Evolutionary conservation across 2,329 filamentous ascomycete species (phyloP).

Genomic region (Drechslerella coelobrocha): DNA sequence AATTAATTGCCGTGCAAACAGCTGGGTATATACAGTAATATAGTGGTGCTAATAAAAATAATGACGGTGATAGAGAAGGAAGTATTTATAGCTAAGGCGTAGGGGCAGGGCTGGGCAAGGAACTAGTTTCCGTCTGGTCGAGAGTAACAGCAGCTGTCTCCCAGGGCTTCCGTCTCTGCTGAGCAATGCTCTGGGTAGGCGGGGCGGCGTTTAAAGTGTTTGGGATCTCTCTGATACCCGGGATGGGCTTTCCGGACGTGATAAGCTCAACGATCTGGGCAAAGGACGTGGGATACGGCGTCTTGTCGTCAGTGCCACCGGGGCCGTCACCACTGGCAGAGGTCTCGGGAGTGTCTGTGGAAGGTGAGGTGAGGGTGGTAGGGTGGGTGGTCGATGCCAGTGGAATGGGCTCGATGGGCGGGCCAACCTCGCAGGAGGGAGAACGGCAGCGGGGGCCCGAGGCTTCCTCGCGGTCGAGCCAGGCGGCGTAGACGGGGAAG

Average conservation of each 20-base stretch:
- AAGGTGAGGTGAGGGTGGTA: slow-evolving; percentile 7
- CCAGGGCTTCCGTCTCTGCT: slow-evolving; percentile 76
- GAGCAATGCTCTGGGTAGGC: slow-evolving; percentile 65
- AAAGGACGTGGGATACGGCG: slow-evolving; percentile 81
- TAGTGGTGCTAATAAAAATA: background rate
- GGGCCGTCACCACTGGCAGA: background rate
- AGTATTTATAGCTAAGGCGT: slow-evolving; percentile 14
- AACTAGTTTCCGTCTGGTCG: background rate
- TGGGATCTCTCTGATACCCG: slow-evolving; percentile 86
- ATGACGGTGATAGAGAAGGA: background rate
- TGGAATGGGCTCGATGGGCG: slow-evolving; percentile 57
- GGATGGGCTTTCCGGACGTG: slow-evolving; percentile 79
- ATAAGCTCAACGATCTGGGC: slow-evolving; percentile 85
- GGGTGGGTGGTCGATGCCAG: slow-evolving; percentile 36
- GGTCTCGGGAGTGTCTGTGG: slow-evolving; percentile 23
- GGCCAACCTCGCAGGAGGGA: slow-evolving; percentile 54
- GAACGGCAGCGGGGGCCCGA: slow-evolving; percentile 41
- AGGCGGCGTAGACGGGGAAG: slow-evolving; percentile 69
- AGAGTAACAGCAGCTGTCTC: slow-evolving; percentile 64
- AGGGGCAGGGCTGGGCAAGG: slow-evolving; percentile 22
- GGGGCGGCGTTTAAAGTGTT: slow-evolving; percentile 76
- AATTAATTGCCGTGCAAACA: background rate
- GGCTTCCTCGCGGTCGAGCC: slow-evolving; percentile 61
- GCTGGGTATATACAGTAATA: background rate
- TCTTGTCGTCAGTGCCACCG: slow-evolving; percentile 59